Percentiles rank a stretch among this genome's conserved stretches.
phyloP scores from a whole-genome alignment of 2,329 filamentous ascomycete genomes.

The Drechslerella coelobrocha region DNA sequence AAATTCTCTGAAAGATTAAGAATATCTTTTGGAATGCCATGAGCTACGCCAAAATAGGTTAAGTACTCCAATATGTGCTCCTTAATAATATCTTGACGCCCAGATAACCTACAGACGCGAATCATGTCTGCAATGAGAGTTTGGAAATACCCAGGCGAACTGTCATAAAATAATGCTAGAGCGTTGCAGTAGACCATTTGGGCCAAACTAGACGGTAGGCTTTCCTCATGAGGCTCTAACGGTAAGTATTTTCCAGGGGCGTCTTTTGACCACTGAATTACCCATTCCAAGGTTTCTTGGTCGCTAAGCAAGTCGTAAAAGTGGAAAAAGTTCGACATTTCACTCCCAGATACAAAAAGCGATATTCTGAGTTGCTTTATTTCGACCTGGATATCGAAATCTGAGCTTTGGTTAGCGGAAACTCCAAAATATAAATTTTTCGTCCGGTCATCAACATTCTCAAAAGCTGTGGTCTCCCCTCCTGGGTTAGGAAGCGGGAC shows the following conservation, averaged over 20 bases:
- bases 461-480: not conserved
- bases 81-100: constrained; percentile 2
- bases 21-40: not conserved
- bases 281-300: not conserved
- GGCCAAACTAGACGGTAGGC: not conserved
- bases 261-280: not conserved
- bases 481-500: not conserved
- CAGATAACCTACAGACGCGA: constrained; percentile 1
- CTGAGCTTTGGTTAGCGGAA: not conserved
- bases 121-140: constrained; percentile 5
- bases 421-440: constrained; percentile 3
- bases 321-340: not conserved
- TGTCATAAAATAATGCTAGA: not conserved
- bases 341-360: not conserved
- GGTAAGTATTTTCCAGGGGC: not conserved
- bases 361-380: not conserved
- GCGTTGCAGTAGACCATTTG: not conserved
- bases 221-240: constrained; percentile 1
- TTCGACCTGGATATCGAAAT: not conserved
- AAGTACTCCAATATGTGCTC: constrained; percentile 4
- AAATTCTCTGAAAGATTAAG: not conserved
- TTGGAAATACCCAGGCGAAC: not conserved
- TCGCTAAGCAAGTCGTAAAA: not conserved
- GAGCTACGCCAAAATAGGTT: too few species aligned
- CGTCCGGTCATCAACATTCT: not conserved